A percentile compares a stretch with the other conserved stretches of the same genome.
Conservation (phyloP, 768 basidiomycete species). For the Lepiota brunneoincarnata region DNA sequence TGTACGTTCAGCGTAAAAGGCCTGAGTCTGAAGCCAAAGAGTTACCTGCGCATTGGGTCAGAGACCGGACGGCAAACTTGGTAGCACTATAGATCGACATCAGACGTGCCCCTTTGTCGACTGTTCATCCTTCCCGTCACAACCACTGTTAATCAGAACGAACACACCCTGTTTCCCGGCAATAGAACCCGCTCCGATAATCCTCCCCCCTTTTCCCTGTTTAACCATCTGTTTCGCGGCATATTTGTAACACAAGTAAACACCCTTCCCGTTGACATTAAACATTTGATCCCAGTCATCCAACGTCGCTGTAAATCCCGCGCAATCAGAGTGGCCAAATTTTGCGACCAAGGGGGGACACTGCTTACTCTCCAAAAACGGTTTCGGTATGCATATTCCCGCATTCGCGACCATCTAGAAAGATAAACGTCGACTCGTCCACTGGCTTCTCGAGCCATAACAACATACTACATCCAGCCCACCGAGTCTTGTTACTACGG, state of each 20-base stretch:
- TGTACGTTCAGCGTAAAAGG: not conserved
- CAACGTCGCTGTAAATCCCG: constrained; percentile 25
- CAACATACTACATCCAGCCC: constrained; percentile 19
- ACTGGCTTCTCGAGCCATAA: not conserved
- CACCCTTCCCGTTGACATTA: constrained; percentile 53
- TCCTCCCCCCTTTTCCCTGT: constrained; percentile 50
- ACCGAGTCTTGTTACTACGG: constrained; percentile 13
- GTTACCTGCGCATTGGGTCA: constrained; percentile 38
- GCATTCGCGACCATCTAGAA: constrained; percentile 13
- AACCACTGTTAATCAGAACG: not conserved
- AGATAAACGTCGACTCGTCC: not conserved
- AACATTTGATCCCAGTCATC: constrained; percentile 40
- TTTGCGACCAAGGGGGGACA: not conserved
- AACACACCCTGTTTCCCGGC: constrained; percentile 26
- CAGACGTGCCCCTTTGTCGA: not conserved
- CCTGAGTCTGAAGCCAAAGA: not conserved
- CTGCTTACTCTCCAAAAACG: constrained; percentile 7
- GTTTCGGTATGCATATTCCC: constrained; percentile 8
- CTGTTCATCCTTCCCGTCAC: not conserved
- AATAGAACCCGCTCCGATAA: constrained; percentile 44
- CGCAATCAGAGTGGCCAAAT: not conserved
- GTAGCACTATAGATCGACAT: constrained; percentile 27
- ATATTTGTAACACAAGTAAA: constrained; percentile 62
- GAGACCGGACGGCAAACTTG: constrained; percentile 38
- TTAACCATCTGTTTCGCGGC: constrained; percentile 61